A percentile compares a stretch with the other conserved stretches of the same genome.
Evolutionary conservation across 345 rosid genomes (phyloP).

Genomic region (Dimocarpus longan): DNA sequence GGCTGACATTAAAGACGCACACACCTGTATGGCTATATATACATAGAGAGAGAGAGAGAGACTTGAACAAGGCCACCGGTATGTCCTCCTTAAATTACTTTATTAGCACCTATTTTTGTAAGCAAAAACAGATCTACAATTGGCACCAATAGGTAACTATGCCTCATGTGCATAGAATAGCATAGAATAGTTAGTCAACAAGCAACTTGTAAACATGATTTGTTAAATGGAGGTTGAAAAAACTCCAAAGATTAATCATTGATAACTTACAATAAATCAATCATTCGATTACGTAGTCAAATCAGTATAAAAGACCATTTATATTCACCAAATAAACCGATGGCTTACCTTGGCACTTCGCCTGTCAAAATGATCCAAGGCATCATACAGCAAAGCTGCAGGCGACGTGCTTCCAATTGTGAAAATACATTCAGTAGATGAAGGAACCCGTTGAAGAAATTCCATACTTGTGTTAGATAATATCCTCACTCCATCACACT

Average conservation of each 20-base stretch:
- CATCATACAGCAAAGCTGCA: conserved; percentile 85
- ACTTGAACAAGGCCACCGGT: neutral
- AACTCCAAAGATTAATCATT: neutral
- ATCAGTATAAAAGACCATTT: conserved; percentile 14
- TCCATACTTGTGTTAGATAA: conserved; percentile 86
- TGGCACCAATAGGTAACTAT: neutral
- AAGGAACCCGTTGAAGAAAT: conserved; percentile 92
- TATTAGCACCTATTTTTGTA: neutral
- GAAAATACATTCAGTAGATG: conserved; percentile 91
- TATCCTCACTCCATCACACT: conserved; percentile 97
- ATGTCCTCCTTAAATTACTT: neutral
- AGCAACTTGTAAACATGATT: neutral
- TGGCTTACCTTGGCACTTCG: conserved; percentile 85
- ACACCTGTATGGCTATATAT: neutral
- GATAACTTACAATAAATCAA: neutral
- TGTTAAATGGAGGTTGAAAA: neutral
- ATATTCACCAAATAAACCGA: conserved; percentile 7
- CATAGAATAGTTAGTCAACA: neutral
- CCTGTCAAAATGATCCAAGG: conserved; percentile 96
- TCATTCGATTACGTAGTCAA: too few species aligned
- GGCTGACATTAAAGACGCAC: too few species aligned
- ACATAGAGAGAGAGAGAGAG: too few species aligned
- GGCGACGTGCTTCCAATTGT: conserved; percentile 98
- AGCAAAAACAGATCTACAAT: neutral
- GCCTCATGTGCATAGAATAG: neutral